phyloP scores from a whole-genome alignment of 345 rosid species.

The Aquilaria malaccensis region DNA sequence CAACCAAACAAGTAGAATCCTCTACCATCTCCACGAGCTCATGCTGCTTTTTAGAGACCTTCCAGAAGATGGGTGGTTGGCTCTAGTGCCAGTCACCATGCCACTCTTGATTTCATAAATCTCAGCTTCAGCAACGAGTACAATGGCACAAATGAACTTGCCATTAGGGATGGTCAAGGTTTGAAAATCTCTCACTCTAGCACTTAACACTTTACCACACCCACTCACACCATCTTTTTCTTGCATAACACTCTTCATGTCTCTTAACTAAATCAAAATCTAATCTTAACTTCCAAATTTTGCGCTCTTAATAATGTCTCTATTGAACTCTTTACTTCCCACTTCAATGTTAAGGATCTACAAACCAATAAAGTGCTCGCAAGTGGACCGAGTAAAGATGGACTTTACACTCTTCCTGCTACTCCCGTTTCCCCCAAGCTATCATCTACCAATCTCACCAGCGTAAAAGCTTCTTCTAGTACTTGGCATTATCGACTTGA shows the following conservation, averaged over 20 bases:
- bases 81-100: background rate
- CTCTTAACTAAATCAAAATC: too few species aligned
- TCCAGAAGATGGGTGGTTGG: background rate
- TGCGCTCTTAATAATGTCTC: background rate
- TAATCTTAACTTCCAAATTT: background rate
- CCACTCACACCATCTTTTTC: background rate
- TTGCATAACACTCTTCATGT: background rate
- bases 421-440: background rate
- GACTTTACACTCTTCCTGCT: background rate
- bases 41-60: background rate
- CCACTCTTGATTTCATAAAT: too few species aligned
- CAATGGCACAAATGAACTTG: background rate
- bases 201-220: background rate
- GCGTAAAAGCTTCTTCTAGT: background rate
- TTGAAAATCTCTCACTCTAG: background rate
- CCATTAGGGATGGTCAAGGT: background rate
- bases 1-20: background rate
- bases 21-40: background rate
- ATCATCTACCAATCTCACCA: background rate
- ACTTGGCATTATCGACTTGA: background rate
- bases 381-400: background rate
- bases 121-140: background rate
- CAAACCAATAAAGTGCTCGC: background rate
- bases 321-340: background rate
- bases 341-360: background rate